Base-by-base conservation (phyloP, 805 yeast genomes). In the Cyberlindnera bimundalis region DNA sequence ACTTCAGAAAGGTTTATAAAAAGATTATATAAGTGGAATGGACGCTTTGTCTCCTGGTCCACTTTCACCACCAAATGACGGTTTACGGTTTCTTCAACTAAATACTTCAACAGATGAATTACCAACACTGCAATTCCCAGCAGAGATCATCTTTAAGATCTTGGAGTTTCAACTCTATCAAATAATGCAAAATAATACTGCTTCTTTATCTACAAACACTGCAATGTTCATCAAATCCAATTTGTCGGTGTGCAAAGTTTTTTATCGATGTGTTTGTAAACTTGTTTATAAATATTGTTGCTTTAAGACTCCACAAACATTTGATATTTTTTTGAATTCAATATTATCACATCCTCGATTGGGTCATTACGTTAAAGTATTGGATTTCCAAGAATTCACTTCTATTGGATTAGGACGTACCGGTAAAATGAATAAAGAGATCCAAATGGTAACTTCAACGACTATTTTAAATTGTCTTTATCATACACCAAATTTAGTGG, bases 351-450 rank as follows among this genome's bases (percentile, higher is more conserved):
- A 67, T 38, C 64, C 68, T 3, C 63, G 67, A 31, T 62, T 81
- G 35, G 81, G 83, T 14, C 74, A 70, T 45, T 76, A 74, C 48
- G 91, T 86, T 16, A 79, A 80, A 51, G 79, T 81, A 38, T 74
- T 90, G 52, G 96, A 89, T 65, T 90, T 89, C 54, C 84, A 85
- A 55, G 91, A 85, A 51, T 83, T 89, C 61, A 88, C 96, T 2
- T 81, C 91, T 0, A 80, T 90, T 35, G 96, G 96, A 0, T 70
- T 89, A 35, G 96, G 96, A 2, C 70, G 96, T 48, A 84, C 96
- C 0, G 87, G 85, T 10, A 74, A 82, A 51, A 89, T 89, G 96
- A 90, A 85, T 64, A 81, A 78, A 61, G 95, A 85, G 62, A 89
- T 89, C 52, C 95, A 89, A 62, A 85, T 86, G 85, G 87, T 89